Percentiles rank a stretch among this genome's conserved stretches.
Conservation (phyloP, 345 rosid genomes). For the Salix udensis region DNA sequence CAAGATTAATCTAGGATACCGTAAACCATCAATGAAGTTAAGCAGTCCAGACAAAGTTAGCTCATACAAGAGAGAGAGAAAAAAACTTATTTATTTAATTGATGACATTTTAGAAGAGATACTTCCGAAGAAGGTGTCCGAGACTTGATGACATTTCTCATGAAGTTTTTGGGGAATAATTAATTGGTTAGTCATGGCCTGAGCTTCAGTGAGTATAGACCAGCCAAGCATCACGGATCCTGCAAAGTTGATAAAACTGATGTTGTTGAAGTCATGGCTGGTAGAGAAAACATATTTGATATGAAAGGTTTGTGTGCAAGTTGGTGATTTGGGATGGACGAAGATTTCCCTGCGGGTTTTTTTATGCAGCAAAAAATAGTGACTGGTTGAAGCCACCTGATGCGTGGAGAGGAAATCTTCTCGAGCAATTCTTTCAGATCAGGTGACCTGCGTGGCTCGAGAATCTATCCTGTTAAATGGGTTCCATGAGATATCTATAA, state of each 20-base stretch:
- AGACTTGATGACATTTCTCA: background rate
- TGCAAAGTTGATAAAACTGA: slow-evolving; percentile 19
- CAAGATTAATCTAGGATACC: background rate
- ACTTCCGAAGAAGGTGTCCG: background rate
- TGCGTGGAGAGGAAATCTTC: background rate
- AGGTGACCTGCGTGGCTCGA: background rate
- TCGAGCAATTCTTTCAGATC: background rate
- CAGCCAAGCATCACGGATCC: slow-evolving; percentile 20
- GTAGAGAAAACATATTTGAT: slow-evolving; percentile 16
- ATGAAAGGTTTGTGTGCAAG: background rate
- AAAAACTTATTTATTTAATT: background rate
- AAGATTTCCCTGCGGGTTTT: background rate
- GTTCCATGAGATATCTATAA: background rate
- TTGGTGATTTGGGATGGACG: background rate
- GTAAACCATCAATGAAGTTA: slow-evolving; percentile 22
- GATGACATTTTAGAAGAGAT: slow-evolving; percentile 4
- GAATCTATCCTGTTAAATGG: background rate
- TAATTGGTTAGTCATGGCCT: slow-evolving; percentile 7
- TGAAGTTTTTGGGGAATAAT: slow-evolving; percentile 13
- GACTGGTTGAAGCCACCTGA: background rate
- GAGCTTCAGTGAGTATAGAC: slow-evolving; percentile 11
- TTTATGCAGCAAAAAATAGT: background rate
- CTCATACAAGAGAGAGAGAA: slow-evolving; percentile 2
- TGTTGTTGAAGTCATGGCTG: slow-evolving; percentile 19
- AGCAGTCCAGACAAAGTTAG: slow-evolving; percentile 26